Evolutionary conservation across 345 rosid species (phyloP), one percentile per base, ranked within the genome.

Genomic region (Clausena lansium): DNA sequence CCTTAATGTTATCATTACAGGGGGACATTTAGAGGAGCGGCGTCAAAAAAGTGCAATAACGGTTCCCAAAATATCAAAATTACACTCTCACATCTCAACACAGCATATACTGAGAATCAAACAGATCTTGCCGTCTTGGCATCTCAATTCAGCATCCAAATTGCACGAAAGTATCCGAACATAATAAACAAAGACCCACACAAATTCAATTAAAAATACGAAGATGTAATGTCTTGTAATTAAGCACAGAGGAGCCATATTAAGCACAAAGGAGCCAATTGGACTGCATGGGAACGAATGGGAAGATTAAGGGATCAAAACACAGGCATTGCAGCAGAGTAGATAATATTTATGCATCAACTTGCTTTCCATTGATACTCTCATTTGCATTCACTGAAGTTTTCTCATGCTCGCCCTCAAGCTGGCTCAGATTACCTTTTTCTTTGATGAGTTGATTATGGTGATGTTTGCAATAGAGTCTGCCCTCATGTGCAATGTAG

Each of bases 391-490:
- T 79, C 72, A 32, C 36, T 15, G 81, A 30, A 55, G 67, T 87
- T 81, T 86, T 89, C 61, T 84, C 80, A 30, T 76, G 81, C 30
- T 92, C 98, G 5, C 93, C 97, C 80, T 96, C 97, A 35, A 96
- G 97, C 82, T 96, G 98, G 90, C 99, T 96, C 64, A 96, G 73
- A 77, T 96, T 96, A 14, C 99, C 98, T 82, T 94, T 94, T 86
- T 96, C 97, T 86, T 85, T 92, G 69, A 96, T 92, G 79, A 96
- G 95, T 81, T 94, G 99, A 77, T 86, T 87, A 72, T 96, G 98
- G 83, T 96, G 99, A 87, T 94, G 99, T 81, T 92, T 94, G 86
- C 99, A 96, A 83, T 94, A 96, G 80, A 96, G 94, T 80, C 92
- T 85, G 17, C 99, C 99, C 68, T 96, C 99, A 38, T 96, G 98